Percentiles rank a stretch among this genome's conserved stretches.
phyloP scores from a whole-genome alignment of 306 rosid genomes.

The Trichosanthes truncata region DNA sequence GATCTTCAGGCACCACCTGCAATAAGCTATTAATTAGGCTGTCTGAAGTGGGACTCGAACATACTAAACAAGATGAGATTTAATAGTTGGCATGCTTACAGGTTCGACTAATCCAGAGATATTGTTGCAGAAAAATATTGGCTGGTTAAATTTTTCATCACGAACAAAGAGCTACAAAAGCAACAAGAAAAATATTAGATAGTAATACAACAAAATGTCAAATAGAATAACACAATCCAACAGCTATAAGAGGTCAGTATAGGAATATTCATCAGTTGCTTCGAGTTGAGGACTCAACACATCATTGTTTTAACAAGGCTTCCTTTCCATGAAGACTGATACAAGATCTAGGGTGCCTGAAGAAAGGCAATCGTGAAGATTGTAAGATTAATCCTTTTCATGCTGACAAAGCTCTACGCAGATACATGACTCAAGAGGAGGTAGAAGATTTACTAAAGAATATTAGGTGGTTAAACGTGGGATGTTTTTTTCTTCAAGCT shows the following conservation, averaged over 20 bases:
- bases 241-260: background rate
- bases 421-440: background rate
- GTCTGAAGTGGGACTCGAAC: background rate
- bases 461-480: background rate
- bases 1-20: conserved; percentile 80
- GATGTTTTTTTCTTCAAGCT: background rate
- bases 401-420: background rate
- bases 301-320: background rate
- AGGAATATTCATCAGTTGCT: background rate
- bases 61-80: background rate
- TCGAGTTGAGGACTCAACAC: background rate
- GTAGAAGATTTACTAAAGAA: background rate
- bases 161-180: conserved; percentile 62
- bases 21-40: background rate
- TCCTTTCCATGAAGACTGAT: background rate
- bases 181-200: background rate
- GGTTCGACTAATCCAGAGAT: conserved; percentile 91
- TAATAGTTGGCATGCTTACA: conserved; percentile 33
- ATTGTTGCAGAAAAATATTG: conserved; percentile 92
- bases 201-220: background rate
- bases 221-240: background rate
- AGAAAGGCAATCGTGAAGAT: background rate
- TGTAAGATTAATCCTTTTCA: background rate
- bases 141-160: conserved; percentile 90
- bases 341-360: background rate